A percentile compares a stretch with the other conserved stretches of the same genome.
Evolutionary conservation across 139 green algal genomes (phyloP).

Genomic region (Nannochloris sp.): DNA sequence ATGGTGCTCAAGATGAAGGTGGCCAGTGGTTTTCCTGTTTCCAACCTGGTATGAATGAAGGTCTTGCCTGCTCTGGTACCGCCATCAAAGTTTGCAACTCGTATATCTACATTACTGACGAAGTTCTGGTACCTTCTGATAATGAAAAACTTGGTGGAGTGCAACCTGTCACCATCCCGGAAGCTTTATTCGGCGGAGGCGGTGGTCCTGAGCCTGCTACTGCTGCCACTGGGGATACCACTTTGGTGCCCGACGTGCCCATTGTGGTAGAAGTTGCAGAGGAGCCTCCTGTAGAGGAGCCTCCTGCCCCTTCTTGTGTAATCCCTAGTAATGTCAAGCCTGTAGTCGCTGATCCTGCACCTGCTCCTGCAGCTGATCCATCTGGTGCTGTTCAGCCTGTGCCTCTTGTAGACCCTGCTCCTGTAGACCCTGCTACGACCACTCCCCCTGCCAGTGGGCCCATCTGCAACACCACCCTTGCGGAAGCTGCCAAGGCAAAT

Average conservation of each 20-base stretch:
- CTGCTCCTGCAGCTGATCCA: not conserved
- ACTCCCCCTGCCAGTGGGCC: not conserved
- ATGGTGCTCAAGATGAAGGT: not conserved
- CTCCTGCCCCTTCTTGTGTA: not conserved
- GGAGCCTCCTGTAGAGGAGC: not conserved
- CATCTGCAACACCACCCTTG: constrained; percentile 25
- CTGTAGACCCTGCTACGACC: not conserved
- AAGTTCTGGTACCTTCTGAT: constrained; percentile 16
- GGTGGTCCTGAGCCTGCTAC: not conserved
- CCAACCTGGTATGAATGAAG: not conserved
- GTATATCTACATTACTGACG: constrained; percentile 19
- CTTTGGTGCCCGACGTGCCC: not conserved
- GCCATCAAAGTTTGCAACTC: constrained; percentile 6
- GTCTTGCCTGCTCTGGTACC: not conserved
- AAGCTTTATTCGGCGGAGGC: not conserved
- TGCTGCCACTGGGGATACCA: not conserved
- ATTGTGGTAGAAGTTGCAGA: not conserved
- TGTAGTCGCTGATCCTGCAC: not conserved
- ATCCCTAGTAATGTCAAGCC: not conserved
- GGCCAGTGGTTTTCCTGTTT: not conserved
- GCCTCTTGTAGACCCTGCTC: not conserved
- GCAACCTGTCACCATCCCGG: not conserved
- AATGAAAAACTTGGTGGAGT: constrained; percentile 10
- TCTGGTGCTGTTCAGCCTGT: not conserved
- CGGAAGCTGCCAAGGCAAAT: constrained; percentile 4